Percentiles rank a stretch among this genome's conserved stretches.
These are phyloP conservation scores for Candida maesae DNA, from an alignment of 805 yeast species.

Conservation along the genomic window DNA sequence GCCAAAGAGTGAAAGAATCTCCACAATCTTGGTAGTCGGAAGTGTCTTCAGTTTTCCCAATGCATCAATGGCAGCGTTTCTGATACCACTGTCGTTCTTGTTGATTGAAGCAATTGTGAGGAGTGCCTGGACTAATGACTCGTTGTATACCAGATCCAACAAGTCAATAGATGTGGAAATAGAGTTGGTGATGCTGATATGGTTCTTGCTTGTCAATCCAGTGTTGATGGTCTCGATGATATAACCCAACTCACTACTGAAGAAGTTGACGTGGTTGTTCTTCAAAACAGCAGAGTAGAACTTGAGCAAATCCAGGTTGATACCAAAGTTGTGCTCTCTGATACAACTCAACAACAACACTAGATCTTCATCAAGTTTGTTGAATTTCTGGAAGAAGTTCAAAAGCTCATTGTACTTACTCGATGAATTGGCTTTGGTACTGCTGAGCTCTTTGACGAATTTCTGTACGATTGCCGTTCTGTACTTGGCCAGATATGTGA, in stretches of 20 bases:
- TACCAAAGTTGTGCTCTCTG: conserved; percentile 25
- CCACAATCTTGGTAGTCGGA: conserved; percentile 18
- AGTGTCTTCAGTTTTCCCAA: conserved; percentile 28
- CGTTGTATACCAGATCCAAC: conserved; percentile 23
- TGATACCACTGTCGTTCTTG: conserved; percentile 34
- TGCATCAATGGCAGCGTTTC: conserved; percentile 34
- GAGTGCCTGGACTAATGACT: conserved; percentile 26
- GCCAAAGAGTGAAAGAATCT: conserved; percentile 31
- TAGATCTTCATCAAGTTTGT: conserved; percentile 22
- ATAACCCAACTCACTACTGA: conserved; percentile 29
- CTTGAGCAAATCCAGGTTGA: conserved; percentile 32
- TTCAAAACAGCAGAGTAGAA: conserved; percentile 34
- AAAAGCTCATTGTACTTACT: conserved; percentile 24
- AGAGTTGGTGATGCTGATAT: conserved; percentile 33
- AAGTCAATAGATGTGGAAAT: conserved; percentile 30
- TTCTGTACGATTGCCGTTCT: conserved; percentile 21
- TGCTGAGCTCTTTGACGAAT: conserved; percentile 25
- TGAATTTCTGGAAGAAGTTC: conserved; percentile 25
- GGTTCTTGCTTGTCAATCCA: conserved; percentile 34
- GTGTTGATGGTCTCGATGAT: conserved; percentile 27
- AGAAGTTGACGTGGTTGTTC: conserved; percentile 29
- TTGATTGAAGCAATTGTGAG: conserved; percentile 31
- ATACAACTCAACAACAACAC: conserved; percentile 20
- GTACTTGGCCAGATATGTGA: conserved; percentile 18
- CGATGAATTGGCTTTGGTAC: conserved; percentile 24